Base-by-base conservation (phyloP, 202 grass and related monocot species). In the Brachypodium distachyon region DNA sequence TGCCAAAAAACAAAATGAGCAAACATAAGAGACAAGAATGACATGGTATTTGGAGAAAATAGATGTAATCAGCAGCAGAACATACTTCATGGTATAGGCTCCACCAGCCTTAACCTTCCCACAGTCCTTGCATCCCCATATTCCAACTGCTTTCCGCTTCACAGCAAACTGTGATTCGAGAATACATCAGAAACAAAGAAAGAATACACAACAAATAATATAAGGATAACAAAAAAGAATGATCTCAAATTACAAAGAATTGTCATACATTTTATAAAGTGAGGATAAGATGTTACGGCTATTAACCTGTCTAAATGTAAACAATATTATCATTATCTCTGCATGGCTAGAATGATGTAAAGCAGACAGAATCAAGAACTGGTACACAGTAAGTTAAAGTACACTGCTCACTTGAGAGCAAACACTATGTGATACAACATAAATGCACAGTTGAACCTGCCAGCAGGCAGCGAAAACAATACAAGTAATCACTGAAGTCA, bases 101-200 rank as follows among this genome's bases (percentile, higher is more conserved):
- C 93, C 93, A 39, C 93, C 87, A 1, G 87, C 93, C 61, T 96
- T 93, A 11, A 97, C 82, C 87, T 97, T 93, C 39, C 90, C 85
- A 7, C 90, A 90, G 62, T 93, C 93, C 87, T 93, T 97, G 85
- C 87, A 93, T 50, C 90, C 87, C 85, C 85, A 97, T 67, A 97
- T 97, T 43, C 93, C 93, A 43, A 93, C 87, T 12, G 85, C 83
- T 83, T 93, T 93, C 83, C 87, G 90, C 74, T 97, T 93, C 34
- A 91, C 90, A 23, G 83, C 93, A 87, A 86, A 97, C 87, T 97
- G 46, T 40, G 17, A 34, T 26, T 36, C 6, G 59, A 48, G 4
- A 53, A 36, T 0, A 3, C 1, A 29, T 3, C 28, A 85, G 3
- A 61, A 13, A 46, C 16, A 19, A 47, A 41, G 16, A 77, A 7